Evolutionary conservation across 2,329 filamentous ascomycete genomes (phyloP), one percentile per base, ranked within the genome.

Genomic region (Diaporthe caulivora): DNA sequence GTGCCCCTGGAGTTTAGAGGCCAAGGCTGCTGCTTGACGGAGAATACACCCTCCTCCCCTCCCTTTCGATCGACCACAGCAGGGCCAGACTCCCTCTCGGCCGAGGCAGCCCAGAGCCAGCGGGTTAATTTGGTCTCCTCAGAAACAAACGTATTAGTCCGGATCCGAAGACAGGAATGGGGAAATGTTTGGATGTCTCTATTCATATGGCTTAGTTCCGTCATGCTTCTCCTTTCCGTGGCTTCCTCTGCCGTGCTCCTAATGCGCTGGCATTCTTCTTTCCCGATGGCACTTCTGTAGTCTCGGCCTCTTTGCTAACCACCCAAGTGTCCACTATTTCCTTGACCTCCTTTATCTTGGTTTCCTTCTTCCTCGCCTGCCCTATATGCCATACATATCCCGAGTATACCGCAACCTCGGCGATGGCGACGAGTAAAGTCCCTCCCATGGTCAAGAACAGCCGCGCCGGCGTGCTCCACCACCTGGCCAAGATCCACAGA

Each of bases 341-440:
- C 81, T 91, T 94, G 24, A 89, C 86, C 82, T 95, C 94, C 49
- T 87, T 88, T 54, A 87, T 84, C 72, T 86, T 87, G 72, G 85
- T 87, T 76, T 93, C 91, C 76, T 87, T 89, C 75, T 86, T 86
- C 80, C 92, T 94, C 1, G 92, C 92, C 77, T 95, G 88, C 0
- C 88, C 86, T 78, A 95, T 87, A 75, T 93, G 90, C 85, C 92
- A 90, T 57, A 94, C 86, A 79, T 95, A 97, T 6, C 92, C 92
- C 10, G 89, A 88, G 79, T 96, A 96, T 8, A 97, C 92, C 1
- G 89, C 92, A 1, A 96, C 92, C 81, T 97, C 94, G 0, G 93
- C 93, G 44, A 95, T 84, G 1, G 90, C 93, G 0, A 96, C 92
- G 0, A 93, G 79, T 1, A 92, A 83, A 74, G 91, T 92, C 1